Conservation (phyloP, 2,329 filamentous ascomycete species). For the Zarea fungicola region DNA sequence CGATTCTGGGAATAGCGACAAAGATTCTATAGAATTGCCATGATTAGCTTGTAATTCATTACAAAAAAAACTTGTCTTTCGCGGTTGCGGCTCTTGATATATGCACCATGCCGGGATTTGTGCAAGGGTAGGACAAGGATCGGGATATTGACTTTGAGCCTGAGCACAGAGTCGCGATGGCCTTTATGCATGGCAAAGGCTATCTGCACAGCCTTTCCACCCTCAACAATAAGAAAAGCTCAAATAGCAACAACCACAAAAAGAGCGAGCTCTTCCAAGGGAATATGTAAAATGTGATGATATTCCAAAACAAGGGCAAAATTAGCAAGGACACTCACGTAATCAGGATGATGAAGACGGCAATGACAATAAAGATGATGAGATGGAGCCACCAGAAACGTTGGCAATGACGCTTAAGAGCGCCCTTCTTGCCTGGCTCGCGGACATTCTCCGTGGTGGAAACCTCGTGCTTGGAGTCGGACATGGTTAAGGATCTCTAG, state of each 20-base stretch:
- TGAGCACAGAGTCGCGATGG: too few relatives aligned
- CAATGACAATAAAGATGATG: constrained; percentile 42
- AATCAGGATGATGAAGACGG: constrained; percentile 51
- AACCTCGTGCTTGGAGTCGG: constrained; percentile 32
- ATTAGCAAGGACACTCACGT: constrained; percentile 45
- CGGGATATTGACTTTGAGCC: too few relatives aligned
- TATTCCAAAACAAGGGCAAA: neutral
- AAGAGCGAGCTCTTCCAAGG: too few relatives aligned
- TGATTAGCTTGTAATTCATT: neutral
- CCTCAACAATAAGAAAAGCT: too few relatives aligned
- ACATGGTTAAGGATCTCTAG: constrained; percentile 25
- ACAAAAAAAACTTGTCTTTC: neutral
- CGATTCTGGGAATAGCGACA: constrained; percentile 51
- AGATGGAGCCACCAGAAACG: constrained; percentile 59
- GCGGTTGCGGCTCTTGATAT: too few relatives aligned
- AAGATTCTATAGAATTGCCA: constrained; percentile 41
- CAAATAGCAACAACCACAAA: too few relatives aligned
- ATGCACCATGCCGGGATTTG: too few relatives aligned
- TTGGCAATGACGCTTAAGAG: constrained; percentile 42
- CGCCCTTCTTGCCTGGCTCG: constrained; percentile 31
- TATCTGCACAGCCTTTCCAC: too few relatives aligned
- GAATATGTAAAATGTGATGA: neutral
- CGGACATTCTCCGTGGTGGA: constrained; percentile 30
- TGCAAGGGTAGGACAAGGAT: too few relatives aligned
- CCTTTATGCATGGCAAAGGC: too few relatives aligned